phyloP scores from a whole-genome alignment of 768 basidiomycete genomes.

The Suillus bovinus region DNA sequence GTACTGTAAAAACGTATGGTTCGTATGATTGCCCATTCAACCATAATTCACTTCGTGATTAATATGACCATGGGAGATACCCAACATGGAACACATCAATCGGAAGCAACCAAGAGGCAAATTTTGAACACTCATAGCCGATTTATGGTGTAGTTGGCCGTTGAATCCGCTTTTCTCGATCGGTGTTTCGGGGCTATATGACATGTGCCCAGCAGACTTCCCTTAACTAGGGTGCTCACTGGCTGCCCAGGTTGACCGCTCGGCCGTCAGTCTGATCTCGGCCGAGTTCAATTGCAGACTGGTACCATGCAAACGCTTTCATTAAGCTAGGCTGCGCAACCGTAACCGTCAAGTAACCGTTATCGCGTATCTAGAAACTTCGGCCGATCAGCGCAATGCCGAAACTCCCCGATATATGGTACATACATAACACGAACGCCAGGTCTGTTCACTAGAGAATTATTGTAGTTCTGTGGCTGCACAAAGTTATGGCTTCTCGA shows the following conservation, averaged over 20 bases:
- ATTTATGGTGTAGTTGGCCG: background rate
- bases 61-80: background rate
- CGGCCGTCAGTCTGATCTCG: background rate
- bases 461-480: background rate
- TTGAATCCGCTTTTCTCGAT: background rate
- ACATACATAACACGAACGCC: background rate
- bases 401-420: background rate
- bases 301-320: background rate
- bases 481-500: background rate
- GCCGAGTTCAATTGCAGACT: background rate
- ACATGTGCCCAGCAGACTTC: background rate
- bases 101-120: background rate
- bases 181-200: background rate
- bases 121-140: background rate
- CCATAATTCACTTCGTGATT: background rate
- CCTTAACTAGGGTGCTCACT: background rate
- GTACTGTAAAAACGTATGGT: background rate
- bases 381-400: background rate
- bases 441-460: background rate
- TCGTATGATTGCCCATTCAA: background rate
- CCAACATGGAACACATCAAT: background rate
- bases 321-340: no score
- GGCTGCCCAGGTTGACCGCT: background rate
- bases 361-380: no score
- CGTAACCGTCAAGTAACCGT: no score